A percentile compares a stretch with the other conserved stretches of the same genome.
phyloP scores from a whole-genome alignment of 768 basidiomycete genomes.

The Amanita fuliginea region DNA sequence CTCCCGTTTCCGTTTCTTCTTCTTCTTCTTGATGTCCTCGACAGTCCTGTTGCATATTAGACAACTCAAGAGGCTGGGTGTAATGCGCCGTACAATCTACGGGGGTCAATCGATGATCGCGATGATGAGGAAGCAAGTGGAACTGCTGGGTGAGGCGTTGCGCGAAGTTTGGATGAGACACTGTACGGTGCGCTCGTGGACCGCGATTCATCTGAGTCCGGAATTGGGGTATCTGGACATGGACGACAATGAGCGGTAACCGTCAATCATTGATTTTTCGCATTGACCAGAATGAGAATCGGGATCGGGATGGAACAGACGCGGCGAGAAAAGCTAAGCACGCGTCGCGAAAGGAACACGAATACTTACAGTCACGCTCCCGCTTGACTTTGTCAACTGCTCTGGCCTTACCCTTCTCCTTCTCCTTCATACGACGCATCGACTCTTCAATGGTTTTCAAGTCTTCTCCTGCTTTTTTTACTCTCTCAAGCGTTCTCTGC shows the following conservation, averaged over 20 bases:
- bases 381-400: constrained; percentile 62
- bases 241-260: neutral
- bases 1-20: constrained; percentile 80
- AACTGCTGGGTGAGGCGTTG: constrained; percentile 31
- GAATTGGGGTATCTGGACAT: constrained; percentile 28
- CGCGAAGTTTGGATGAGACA: constrained; percentile 31
- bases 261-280: too few relatives aligned
- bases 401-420: constrained; percentile 63
- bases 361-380: constrained; percentile 65
- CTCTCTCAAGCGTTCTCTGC: constrained; percentile 46
- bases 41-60: constrained; percentile 14
- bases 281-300: neutral
- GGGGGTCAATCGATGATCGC: constrained; percentile 50
- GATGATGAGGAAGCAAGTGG: constrained; percentile 37
- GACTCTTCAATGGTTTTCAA: constrained; percentile 65
- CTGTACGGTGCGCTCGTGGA: constrained; percentile 21
- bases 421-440: constrained; percentile 67
- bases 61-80: neutral
- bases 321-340: neutral
- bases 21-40: constrained; percentile 64
- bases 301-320: neutral
- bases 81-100: constrained; percentile 38
- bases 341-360: neutral
- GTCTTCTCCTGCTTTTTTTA: constrained; percentile 69
- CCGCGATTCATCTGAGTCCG: constrained; percentile 39